phyloP scores from a whole-genome alignment of 140 eudicot genomes.

The Ambrosia hybrid region DNA sequence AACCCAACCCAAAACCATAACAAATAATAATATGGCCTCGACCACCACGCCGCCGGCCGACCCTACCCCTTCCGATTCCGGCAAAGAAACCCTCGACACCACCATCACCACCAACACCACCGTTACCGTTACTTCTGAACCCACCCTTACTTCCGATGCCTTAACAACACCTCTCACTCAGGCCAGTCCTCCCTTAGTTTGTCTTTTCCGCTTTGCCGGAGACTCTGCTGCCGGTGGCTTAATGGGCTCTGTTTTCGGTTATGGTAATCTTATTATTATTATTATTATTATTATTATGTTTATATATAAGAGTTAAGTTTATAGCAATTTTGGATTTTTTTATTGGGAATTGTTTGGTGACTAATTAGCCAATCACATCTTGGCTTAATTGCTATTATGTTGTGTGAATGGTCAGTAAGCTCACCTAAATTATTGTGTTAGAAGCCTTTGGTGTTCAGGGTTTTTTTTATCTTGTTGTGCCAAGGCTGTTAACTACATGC shows the following conservation, averaged over 20 bases:
- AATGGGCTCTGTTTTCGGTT: conserved; percentile 88
- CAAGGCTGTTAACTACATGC: conserved; percentile 19
- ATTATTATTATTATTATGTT: too few species aligned
- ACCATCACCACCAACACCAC: conserved; percentile 9
- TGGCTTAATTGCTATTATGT: conserved; percentile 10
- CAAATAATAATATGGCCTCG: background rate
- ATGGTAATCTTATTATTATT: conserved; percentile 38
- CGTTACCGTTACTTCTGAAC: conserved; percentile 25
- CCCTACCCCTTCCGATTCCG: conserved; percentile 44
- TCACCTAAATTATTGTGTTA: conserved; percentile 28
- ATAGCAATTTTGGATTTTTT: too few species aligned
- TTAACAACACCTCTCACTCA: conserved; percentile 29
- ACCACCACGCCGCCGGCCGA: conserved; percentile 33
- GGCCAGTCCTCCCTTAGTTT: conserved; percentile 60
- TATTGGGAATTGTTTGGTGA: background rate
- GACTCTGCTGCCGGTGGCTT: conserved; percentile 81
- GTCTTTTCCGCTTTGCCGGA: conserved; percentile 62
- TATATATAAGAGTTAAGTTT: too few species aligned
- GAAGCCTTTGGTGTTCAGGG: background rate
- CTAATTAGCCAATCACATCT: conserved; percentile 34
- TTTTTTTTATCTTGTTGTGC: conserved; percentile 3
- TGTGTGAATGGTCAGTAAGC: conserved; percentile 40
- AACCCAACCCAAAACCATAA: too few species aligned
- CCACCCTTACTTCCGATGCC: conserved; percentile 34
- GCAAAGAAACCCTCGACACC: conserved; percentile 28